Evolutionary conservation across 1,284 basidiomycete genomes (phyloP), one percentile per base, ranked within the genome.

Genomic region (Coniferiporia weirii): DNA sequence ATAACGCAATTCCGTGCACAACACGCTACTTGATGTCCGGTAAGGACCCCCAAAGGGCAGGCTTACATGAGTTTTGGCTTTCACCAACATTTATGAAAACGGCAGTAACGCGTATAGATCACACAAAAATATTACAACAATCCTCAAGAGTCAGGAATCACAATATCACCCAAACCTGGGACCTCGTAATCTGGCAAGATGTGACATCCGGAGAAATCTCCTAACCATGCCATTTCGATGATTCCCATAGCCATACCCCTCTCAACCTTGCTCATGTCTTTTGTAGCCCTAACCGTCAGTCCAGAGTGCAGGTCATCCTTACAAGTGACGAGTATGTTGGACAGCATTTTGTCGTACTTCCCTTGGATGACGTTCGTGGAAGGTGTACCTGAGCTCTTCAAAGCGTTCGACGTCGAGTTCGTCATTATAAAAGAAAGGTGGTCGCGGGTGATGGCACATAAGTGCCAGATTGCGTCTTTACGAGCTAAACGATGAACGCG

Each of bases 391-490:
- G 38, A 19, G n/a, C 38, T 43, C 17, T n/a, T 19, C 20, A 40
- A 27, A 27, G 27, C 27, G 27, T 5, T 27, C 32, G 35, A 9
- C 7, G 4, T 38, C 27, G 8, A 36, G 13, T 45, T n/a, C 12
- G 40, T 17, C 20, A 17, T n/a, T 12, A 9, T 20, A 10, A 38
- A 22, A 6, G 43, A 51, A 34, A 60, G 38, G 15, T 38, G 34
- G 6, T 61, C 60, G 58, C 75, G 74, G 20, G 79, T 67, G 27
- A 75, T 64, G 34, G 73, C 74, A 63, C 80, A 83, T 34, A 83
- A 71, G 68, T 80, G 84, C 79, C 81, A 83, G 19, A 79, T 57
- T 36, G 78, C 66, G 64, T 84, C 82, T 65, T 82, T 82, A 45
- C 71, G 72, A 40, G 75, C 77, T 36, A 84, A 71, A 50, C 67